Base-by-base conservation (phyloP, 768 basidiomycete species). In the Steccherinum ochraceum region DNA sequence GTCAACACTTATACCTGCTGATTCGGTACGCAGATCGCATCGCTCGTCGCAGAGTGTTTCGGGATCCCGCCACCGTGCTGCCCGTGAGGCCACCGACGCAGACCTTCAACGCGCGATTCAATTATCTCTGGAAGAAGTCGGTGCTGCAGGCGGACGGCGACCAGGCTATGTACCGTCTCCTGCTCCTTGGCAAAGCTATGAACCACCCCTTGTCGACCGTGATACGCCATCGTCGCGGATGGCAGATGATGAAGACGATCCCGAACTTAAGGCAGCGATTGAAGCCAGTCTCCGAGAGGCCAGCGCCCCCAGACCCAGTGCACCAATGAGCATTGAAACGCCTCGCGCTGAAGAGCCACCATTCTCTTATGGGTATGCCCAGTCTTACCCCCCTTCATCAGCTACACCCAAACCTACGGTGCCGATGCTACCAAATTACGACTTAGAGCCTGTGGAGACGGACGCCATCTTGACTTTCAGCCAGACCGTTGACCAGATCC, bases 61-160 rank as follows among this genome's bases (percentile, higher is more conserved):
- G 46, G 73, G 71, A 41, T 69, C 76, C 4, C 72, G 79, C 40
- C 81, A 81, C 56, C 74, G 75, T 43, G 72, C 70, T 49, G 76
- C 78, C 2, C 81, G 80, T 2, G 84, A 86, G 44, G 58, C 80
- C 26, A 78, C 82, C 16, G 94, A 98, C 61, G 83, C 87, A 0
- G 95, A 99, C 57, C 79, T 99, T 1, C 89, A 93, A 62, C 81
- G 90, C 5, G 96, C 96, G 4, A 97, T 99, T 48, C 84, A 93
- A 56, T 76, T 96, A 2, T 95, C 92, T 0, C 70, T 99, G 11
- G 79, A 89, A 54, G 95, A 97, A 64, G 76, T 82, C 16, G 74
- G 78, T 13, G 68, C 73, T 30, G 72, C 75, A 23, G 72, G 65
- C 25, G 73, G 73, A 64, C 48, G 65, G 67, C 77, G 80, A 52